Evolutionary conservation across 1,284 basidiomycete species (phyloP), one percentile per base, ranked within the genome.

Genomic region (Apiotrichum veenhuisii): DNA sequence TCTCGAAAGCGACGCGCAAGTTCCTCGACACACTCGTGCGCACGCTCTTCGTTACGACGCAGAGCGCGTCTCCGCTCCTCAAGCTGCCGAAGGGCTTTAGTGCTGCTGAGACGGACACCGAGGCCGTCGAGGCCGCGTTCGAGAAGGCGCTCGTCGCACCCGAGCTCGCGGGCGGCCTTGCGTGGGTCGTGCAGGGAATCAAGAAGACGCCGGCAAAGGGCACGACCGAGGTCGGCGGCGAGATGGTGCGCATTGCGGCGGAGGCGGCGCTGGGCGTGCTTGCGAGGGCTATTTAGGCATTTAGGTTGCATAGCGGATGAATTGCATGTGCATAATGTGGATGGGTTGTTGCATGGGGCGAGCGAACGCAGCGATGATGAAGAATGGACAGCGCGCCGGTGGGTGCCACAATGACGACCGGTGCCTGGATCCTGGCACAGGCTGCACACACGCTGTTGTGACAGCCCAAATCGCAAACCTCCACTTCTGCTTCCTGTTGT

Each of bases 21-120:
- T 96, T 95, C 75, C 78, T 96, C 48, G 79, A 78, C 55, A 83
- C 85, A 49, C 75, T 94, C 51, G 80, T 95, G 60, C 74, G 80
- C 11, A 81, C 87, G 55, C 72, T 89, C 23, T 83, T 93, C 64
- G 73, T 89, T 52, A 83, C 83, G 50, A 86, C 85, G 34, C 92
- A 95, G 72, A 81, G 84, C 0, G 72, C 83, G 0, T 86, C 85
- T 0, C 90, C 91, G 0, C 61, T 78, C 3, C 72, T 78, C 50
- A 63, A 57, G 15, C 62, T 77, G 17, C 66, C 73, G 25, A 71
- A 68, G 49, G 48, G 51, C 7, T 70, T 59, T 41, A 56, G 57
- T 8, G 30, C 41, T 11, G 54, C 53, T 20, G 66, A 83, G 27
- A 71, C 85, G 17, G 75, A 77, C 36, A 63, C 74, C 11, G 77